Evolutionary conservation across 768 basidiomycete genomes (phyloP), one percentile per base, ranked within the genome.

Genomic region (Flagelloscypha sp.): DNA sequence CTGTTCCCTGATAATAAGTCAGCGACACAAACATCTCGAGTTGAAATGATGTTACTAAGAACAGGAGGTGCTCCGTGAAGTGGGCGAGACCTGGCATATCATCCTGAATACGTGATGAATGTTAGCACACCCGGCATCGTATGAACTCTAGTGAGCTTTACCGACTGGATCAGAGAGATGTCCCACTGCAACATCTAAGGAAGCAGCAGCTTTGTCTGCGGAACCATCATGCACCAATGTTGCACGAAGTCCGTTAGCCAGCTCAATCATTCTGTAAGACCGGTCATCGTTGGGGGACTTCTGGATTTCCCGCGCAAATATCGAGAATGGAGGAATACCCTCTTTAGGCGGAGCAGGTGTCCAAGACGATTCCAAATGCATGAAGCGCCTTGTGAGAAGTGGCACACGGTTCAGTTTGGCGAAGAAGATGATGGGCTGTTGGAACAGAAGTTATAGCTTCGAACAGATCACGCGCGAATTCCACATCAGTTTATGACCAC

Each of bases 51-150:
- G 78, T 43, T 48, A 90, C 93, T 80, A 99, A 87, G 60, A 99
- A 99, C 42, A 95, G 59, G 32, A 99, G 54, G 57, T 99, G 94
- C 56, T 99, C 94, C 61, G 92, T 92, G 53, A 93, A 93, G 57
- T 94, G 89, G 30, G 90, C 90, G 27, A 93, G 69, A 9, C 90
- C 90, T 7, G 86, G 90, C 74, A 93, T 84, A 52, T 94, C 89
- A 53, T 74, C 78, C 78, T 86, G 48, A 1, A 13, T 24, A 20
- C 35, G 16, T n/a, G n/a, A n/a, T n/a, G n/a, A n/a, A n/a, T n/a
- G n/a, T n/a, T n/a, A n/a, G n/a, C n/a, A n/a, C n/a, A n/a, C n/a
- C n/a, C n/a, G n/a, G n/a, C n/a, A n/a, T n/a, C n/a, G n/a, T n/a
- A n/a, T n/a, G n/a, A n/a, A 8, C 2, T 21, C 20, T 17, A 29